Base-by-base conservation (phyloP, 495 filamentous ascomycete genomes). In the Parathielavia hyrcaniae region DNA sequence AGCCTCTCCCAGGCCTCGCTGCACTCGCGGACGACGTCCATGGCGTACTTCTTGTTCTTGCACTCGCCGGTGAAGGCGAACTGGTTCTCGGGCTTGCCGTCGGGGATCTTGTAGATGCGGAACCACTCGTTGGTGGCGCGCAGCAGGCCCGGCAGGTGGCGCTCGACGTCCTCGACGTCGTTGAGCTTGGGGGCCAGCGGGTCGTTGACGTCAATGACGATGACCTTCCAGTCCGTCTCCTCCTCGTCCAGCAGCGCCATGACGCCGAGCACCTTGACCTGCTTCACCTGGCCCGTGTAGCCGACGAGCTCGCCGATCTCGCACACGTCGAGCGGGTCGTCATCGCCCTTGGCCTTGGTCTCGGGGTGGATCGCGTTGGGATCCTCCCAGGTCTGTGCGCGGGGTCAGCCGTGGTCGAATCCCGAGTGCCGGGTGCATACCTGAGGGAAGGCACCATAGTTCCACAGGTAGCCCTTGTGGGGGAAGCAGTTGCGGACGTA, bases 201-300 rank as follows among this genome's bases (percentile, higher is more conserved):
- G 77, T 97, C 95, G 75, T 97, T 96, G 73, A 97, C 77, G 73
- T 99, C 91, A 71, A 99, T 93, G 77, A 96, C 93, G 66, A 99
- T 97, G 76, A 97, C 89, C 85, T 99, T 99, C 95, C 95, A 99
- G 83, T 99, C 95, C 61, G 95, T 99, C 84, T 99, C 95, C 73
- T 91, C 95, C 81, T 99, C 95, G 68, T 99, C 95, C 45, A 99
- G 86, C 63, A 99, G 84, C 59, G 95, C 95, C 95, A 99, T 99
- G 62, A 96, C 91, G 76, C 95, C 95, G 55, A 99, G 85, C 40
- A 97, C 88, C 85, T 97, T 97, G 81, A 99, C 95, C 76, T 97
- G 92, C 82, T 96, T 99, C 77, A 99, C 79, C 79, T 99, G 91
- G 58, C 95, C 95, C 36, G 86, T 80, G 79, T 91, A 91, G 71